These are phyloP conservation scores for Vigna hirtella DNA, from an alignment of 306 rosid genomes.

Conservation along the genomic window DNA sequence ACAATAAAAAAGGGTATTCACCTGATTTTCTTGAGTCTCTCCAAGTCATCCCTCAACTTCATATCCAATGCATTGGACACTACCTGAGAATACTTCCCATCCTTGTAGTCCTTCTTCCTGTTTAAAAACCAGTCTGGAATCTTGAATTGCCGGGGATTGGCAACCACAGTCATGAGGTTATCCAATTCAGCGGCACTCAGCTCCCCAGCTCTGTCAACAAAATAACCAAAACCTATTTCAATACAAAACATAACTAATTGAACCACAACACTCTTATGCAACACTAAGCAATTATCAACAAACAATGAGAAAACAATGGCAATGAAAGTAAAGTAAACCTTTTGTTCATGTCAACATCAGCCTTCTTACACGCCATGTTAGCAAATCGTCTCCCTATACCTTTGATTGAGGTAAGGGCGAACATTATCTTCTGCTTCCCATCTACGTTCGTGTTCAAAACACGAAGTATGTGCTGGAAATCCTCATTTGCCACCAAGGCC, in stretches of 20 bases:
- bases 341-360: conserved; percentile 62
- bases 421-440: conserved; percentile 59
- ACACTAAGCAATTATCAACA: neutral
- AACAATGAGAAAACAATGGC: neutral
- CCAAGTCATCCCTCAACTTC: conserved; percentile 62
- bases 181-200: conserved; percentile 57
- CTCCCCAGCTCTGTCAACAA: conserved; percentile 50
- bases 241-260: neutral
- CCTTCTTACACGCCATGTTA: conserved; percentile 54
- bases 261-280: neutral
- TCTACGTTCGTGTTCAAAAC: conserved; percentile 58
- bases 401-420: conserved; percentile 58
- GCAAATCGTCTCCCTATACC: conserved; percentile 59
- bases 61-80: conserved; percentile 57
- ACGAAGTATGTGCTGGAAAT: conserved; percentile 60
- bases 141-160: conserved; percentile 58
- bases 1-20: neutral
- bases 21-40: conserved; percentile 62
- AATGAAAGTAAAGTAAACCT: conserved; percentile 31
- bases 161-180: conserved; percentile 54
- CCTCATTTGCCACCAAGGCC: conserved; percentile 60
- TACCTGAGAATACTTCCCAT: conserved; percentile 57
- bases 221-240: neutral
- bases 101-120: conserved; percentile 62
- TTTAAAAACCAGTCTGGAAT: conserved; percentile 60